Base-by-base conservation (phyloP, 805 yeast species). In the Barnettozyma populi region DNA sequence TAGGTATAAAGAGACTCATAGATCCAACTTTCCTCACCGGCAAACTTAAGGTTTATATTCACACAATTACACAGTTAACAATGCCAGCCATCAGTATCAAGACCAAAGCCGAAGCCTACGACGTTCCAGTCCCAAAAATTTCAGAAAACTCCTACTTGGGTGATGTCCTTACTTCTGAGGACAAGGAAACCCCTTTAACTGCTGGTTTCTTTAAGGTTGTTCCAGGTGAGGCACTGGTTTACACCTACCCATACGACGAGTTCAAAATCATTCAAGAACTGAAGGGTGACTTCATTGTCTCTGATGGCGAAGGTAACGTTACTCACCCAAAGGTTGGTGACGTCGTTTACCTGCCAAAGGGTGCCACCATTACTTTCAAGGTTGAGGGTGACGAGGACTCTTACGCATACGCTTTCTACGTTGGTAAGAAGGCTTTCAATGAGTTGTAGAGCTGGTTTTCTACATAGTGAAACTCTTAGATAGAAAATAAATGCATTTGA, bases 141-240 rank as follows among this genome's bases (percentile, higher is more conserved):
- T 80, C 85, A 47, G 75, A 72, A 68, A 83, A 81, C 68, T 74
- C 89, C 9, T 83, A 74, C 71, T 72, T 83, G 54, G 84, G 86
- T 39, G 89, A 83, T 62, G 68, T 74, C 52, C 74, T 76, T 68
- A 69, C 79, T 34, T 77, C 84, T 19, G 82, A 75, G 32, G 80
- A 80, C 46, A 76, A 74, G 51, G 67, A 77, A 60, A 11, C 5
- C 21, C 80, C 79, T 60, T 75, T 83, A 50, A 68, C 82, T 16
- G 73, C 79, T 60, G 89, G 89, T 45, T 83, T 83, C 71, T 83
- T 78, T 74, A 77, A 72, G 59, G 88, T 83, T 61, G 82, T 80
- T 61, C 73, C 75, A 51, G 89, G 89, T 51, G 82, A 80, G 65
- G 77, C 83, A 42, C 72, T 83, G 60, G 84, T 76, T 13, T 83